Conservation (phyloP, 2,329 filamentous ascomycete species). For the Mycosphaerella sp. region DNA sequence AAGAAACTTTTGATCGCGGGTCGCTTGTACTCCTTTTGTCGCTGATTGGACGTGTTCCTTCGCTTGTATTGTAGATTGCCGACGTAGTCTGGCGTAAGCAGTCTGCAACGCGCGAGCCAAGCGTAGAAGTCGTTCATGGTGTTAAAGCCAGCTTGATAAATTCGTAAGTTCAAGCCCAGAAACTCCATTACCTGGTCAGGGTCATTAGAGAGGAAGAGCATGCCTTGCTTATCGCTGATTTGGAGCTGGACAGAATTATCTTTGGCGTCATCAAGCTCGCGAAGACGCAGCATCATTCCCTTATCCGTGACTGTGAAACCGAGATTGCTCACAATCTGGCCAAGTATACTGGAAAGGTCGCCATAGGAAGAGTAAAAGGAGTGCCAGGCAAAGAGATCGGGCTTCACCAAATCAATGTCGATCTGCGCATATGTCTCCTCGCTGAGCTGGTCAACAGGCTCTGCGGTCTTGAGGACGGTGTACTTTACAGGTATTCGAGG, state of each 20-base stretch:
- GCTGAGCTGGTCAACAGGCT: conserved; percentile 3
- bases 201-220: conserved; percentile 55
- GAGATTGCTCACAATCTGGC: conserved; percentile 55
- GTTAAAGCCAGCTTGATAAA: conserved; percentile 52
- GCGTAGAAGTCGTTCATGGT: conserved; percentile 53
- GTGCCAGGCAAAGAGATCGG: conserved; percentile 51
- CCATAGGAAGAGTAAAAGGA: conserved; percentile 64
- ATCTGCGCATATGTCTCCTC: conserved; percentile 52
- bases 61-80: conserved; percentile 22
- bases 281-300: conserved; percentile 59
- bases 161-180: conserved; percentile 50
- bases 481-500: conserved; percentile 11
- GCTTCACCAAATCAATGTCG: conserved; percentile 55
- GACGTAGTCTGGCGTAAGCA: conserved; percentile 48
- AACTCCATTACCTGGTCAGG: conserved; percentile 54
- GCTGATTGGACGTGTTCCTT: conserved; percentile 46
- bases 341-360: conserved; percentile 63
- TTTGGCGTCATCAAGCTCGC: conserved; percentile 58
- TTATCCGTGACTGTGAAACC: conserved; percentile 60
- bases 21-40: conserved; percentile 50
- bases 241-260: conserved; percentile 26
- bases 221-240: conserved; percentile 40
- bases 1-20: conserved; percentile 56
- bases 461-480: conserved; percentile 6
- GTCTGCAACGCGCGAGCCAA: conserved; percentile 52